A percentile compares a stretch with the other conserved stretches of the same genome.
Conservation (phyloP, 768 basidiomycete species). For the Termitomyces sp. region DNA sequence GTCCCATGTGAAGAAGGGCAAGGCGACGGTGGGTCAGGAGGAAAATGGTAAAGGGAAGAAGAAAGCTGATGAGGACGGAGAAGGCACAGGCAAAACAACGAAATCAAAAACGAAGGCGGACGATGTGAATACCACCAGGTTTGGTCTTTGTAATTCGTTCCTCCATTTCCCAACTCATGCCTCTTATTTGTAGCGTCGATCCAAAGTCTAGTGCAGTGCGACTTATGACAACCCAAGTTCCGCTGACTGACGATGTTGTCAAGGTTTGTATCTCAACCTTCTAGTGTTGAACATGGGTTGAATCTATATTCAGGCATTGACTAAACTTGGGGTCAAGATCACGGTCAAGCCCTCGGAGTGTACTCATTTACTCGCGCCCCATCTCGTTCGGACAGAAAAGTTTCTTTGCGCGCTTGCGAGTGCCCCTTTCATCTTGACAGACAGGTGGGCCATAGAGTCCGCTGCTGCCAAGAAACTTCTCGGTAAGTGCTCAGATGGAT, state of each 20-base stretch:
- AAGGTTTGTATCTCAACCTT: constrained; percentile 40
- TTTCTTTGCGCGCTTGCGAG: constrained; percentile 72
- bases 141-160: background rate
- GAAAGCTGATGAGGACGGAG: constrained; percentile 14
- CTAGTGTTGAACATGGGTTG: background rate
- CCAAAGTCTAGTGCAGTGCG: constrained; percentile 24
- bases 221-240: constrained; percentile 67
- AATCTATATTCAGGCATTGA: constrained; percentile 40
- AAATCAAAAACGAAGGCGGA: constrained; percentile 14
- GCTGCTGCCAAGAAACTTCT: constrained; percentile 52
- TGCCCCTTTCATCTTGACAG: constrained; percentile 56
- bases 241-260: constrained; percentile 47
- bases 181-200: constrained; percentile 1
- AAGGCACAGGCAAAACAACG: constrained; percentile 1
- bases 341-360: constrained; percentile 59
- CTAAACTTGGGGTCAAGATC: constrained; percentile 61
- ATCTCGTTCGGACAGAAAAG: constrained; percentile 81
- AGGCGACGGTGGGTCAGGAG: constrained; percentile 3
- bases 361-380: constrained; percentile 72
- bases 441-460: constrained; percentile 64
- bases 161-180: background rate
- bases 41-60: constrained; percentile 19
- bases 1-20: constrained; percentile 13
- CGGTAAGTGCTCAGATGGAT: constrained; percentile 38
- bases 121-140: constrained; percentile 11